Conservation (phyloP, 768 basidiomycete genomes). For the Lentinula guzmanii region DNA sequence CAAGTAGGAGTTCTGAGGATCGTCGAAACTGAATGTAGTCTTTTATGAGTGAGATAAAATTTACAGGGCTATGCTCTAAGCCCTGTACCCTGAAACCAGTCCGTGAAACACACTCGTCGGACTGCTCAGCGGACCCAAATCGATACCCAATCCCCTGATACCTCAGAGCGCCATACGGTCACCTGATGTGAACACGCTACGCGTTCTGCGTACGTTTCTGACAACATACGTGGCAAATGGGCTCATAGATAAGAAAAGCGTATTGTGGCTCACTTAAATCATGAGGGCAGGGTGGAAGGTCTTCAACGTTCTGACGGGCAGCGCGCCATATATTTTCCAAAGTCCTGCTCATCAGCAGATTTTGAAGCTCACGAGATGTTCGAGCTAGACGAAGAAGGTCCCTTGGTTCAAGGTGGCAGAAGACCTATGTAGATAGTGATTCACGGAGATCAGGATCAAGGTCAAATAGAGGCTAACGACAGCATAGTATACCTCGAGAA, state of each 20-base stretch:
- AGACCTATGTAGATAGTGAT: constrained; percentile 33
- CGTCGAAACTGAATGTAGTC: too few relatives aligned
- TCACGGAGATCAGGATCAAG: background rate
- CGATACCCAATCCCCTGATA: too few relatives aligned
- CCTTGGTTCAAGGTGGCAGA: constrained; percentile 41
- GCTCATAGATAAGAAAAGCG: constrained; percentile 45
- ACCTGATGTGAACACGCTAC: too few relatives aligned
- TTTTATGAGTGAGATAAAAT: too few relatives aligned
- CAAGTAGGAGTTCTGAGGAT: too few relatives aligned
- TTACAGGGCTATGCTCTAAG: too few relatives aligned
- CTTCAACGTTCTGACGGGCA: constrained; percentile 33
- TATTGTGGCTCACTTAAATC: constrained; percentile 46
- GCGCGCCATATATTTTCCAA: constrained; percentile 43
- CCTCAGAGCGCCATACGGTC: too few relatives aligned
- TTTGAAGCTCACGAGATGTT: constrained; percentile 43
- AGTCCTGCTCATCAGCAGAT: constrained; percentile 38
- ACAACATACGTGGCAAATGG: constrained; percentile 45
- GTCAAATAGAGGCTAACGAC: too few relatives aligned
- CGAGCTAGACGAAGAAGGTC: constrained; percentile 48
- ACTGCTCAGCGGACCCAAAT: too few relatives aligned
- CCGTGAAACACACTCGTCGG: too few relatives aligned
- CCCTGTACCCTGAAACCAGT: too few relatives aligned
- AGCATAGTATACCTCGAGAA: background rate
- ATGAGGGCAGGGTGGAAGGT: constrained; percentile 40
- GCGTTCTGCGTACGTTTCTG: too few relatives aligned